Evolutionary conservation across 169 alveolate species (phyloP), one percentile per base, ranked within the genome.

Genomic region (Plasmodium yoelii): DNA sequence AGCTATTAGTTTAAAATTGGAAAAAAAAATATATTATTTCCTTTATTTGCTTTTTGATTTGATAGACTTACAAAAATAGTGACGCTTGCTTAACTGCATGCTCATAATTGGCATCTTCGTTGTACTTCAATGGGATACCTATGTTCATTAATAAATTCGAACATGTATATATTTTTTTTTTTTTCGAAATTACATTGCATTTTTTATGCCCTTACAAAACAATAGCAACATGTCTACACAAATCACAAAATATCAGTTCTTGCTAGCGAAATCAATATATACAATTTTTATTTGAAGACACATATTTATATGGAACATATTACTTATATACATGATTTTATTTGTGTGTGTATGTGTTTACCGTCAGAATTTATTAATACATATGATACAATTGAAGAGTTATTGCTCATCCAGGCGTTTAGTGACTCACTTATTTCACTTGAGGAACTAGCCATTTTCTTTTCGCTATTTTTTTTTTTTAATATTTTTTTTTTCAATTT

Each of bases 51-150:
- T 51, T 51, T 51, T 51, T 51, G n/a, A 56, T 18, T 2, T 56
- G 42, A 13, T 15, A 39, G 47, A 74, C 13, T 77, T 61, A 77
- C 88, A 75, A 77, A 61, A 77, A 77, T 68, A 77, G 67, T 65
- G 88, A 77, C 22, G 88, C 88, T 26, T 77, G 88, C 51, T 77
- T 77, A 65, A 77, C 88, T n/a, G 88, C 88, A 42, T 63, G 75
- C 26, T 77, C 73, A 51, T 77, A 77, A 24, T 55, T 61, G 46
- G 65, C 88, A 19, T 77, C 88, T 63, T 77, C 88, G 61, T 77
- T 77, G 42, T 77, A 77, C 49, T 77, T 77, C 13, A 77, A 53
- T 22, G 88, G 88, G 15, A 77, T 77, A 19, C 88, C 88, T 77
- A 34, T 34, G 42, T 77, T 18, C n/a, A 18, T 47, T 22, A 10